A percentile compares a stretch with the other conserved stretches of the same genome.
Evolutionary conservation across 176 grass and related monocot species (phyloP).

Genomic region (Rhynchospora tenuis): DNA sequence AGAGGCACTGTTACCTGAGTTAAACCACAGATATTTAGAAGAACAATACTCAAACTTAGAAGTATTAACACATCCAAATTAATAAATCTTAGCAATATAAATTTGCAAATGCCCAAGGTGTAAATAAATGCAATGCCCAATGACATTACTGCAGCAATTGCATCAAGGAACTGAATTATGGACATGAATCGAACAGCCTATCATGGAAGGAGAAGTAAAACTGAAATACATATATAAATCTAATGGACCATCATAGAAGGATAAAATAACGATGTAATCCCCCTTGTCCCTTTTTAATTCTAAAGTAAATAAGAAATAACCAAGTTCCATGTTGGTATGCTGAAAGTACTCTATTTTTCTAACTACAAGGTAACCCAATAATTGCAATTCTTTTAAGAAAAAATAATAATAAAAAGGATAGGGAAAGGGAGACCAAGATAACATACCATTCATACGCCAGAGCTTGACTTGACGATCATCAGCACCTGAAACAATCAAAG

Average conservation of each 20-base stretch:
- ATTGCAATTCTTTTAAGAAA: background rate
- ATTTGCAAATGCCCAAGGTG: background rate
- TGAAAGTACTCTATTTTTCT: background rate
- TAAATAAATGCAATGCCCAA: background rate
- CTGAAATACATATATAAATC: background rate
- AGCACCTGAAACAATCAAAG: constrained; percentile 82
- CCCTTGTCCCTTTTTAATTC: background rate
- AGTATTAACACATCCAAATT: background rate
- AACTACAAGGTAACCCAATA: background rate
- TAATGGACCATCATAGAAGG: background rate
- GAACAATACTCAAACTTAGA: background rate
- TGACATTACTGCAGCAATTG: background rate
- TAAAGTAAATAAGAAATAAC: background rate
- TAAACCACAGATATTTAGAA: background rate
- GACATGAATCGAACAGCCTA: too few species aligned
- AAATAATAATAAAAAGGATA: background rate
- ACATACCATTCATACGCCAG: constrained; percentile 91
- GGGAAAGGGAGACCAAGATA: background rate
- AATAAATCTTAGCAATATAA: background rate
- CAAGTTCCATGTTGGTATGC: background rate
- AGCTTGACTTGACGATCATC: constrained; percentile 92
- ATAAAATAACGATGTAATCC: background rate
- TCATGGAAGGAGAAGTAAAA: background rate
- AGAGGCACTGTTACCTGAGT: background rate
- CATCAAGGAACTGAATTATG: background rate